A percentile compares a stretch with the other conserved stretches of the same genome.
These are phyloP conservation scores for Pseudogymnoascus sp. DNA, from an alignment of 2,329 filamentous ascomycete species.

Conservation along the genomic window DNA sequence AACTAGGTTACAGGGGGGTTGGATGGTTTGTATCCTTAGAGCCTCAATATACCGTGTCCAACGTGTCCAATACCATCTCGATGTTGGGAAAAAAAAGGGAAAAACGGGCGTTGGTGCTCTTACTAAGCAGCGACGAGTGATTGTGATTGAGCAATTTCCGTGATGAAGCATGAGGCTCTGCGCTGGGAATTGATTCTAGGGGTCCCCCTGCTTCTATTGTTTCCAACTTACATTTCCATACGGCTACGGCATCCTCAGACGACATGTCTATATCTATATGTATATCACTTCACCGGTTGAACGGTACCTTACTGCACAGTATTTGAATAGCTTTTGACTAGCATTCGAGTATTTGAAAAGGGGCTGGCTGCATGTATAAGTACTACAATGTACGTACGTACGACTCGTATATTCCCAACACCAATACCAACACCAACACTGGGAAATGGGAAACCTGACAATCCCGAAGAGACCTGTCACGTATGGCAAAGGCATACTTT, in stretches of 20 bases:
- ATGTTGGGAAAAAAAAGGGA: no score
- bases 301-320: background rate
- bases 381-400: background rate
- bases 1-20: no score
- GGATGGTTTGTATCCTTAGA: no score
- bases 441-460: background rate
- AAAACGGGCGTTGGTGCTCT: no score
- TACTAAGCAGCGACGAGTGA: no score
- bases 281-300: background rate
- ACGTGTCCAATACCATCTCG: no score
- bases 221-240: background rate
- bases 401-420: background rate
- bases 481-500: background rate
- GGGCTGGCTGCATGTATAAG: background rate
- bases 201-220: background rate
- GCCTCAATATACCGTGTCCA: no score
- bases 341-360: background rate
- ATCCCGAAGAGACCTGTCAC: background rate
- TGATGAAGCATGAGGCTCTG: background rate
- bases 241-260: background rate
- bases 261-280: background rate
- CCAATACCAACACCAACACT: background rate
- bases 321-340: background rate
- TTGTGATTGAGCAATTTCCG: no score
- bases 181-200: background rate